Conservation (phyloP, 768 basidiomycete genomes). For the Chalciporus chontae region DNA sequence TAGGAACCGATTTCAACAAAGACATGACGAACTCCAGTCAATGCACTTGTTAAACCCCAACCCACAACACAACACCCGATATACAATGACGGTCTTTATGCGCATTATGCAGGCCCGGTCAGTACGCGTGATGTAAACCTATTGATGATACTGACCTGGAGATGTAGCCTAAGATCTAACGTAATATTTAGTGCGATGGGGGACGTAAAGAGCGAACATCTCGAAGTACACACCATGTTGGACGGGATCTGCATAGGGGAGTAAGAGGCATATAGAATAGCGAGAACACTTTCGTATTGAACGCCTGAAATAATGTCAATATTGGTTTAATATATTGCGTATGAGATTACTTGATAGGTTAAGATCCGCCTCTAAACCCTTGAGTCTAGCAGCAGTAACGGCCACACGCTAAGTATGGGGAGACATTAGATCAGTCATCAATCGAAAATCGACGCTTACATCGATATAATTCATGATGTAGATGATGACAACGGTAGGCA, state of each 20-base stretch:
- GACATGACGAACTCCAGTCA: conserved; percentile 48
- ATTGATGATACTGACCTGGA: conserved; percentile 35
- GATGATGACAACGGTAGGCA: conserved; percentile 27
- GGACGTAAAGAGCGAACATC: too few relatives aligned
- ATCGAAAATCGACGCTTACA: conserved; percentile 3
- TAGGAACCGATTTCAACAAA: neutral
- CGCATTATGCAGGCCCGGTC: neutral
- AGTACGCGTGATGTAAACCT: neutral
- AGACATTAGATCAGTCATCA: neutral
- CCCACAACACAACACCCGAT: conserved; percentile 56
- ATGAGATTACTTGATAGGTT: neutral
- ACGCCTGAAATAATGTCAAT: conserved; percentile 34
- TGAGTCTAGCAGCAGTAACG: conserved; percentile 36
- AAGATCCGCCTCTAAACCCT: conserved; percentile 32
- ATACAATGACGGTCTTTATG: conserved; percentile 53
- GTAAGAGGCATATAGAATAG: conserved; percentile 55
- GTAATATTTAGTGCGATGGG: neutral
- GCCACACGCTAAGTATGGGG: conserved; percentile 32
- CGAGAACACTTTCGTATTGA: conserved; percentile 52
- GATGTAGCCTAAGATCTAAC: conserved; percentile 52
- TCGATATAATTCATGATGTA: conserved; percentile 28
- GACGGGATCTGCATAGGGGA: conserved; percentile 64
- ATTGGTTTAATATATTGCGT: neutral
- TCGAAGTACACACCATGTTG: conserved; percentile 48
- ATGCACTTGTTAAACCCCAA: conserved; percentile 63